Evolutionary conservation across 2,329 filamentous ascomycete genomes (phyloP), one percentile per base, ranked within the genome.

Genomic region (Fonsecaea erecta): DNA sequence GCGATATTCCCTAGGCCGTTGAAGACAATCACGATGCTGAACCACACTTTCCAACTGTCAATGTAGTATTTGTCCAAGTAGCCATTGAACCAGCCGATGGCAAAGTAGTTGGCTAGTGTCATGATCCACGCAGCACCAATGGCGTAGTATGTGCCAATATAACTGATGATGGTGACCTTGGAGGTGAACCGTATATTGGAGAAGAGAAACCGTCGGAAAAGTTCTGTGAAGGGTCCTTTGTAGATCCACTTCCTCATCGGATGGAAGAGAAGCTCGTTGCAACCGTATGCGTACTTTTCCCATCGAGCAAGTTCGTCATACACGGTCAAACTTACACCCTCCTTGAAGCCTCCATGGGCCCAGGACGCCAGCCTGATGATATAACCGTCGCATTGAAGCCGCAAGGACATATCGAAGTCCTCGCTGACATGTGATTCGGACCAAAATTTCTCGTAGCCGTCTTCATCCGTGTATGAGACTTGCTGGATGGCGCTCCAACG

Each of bases 211-310:
- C 80, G 83, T 65, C 88, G 84, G 84, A 94, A 94, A 2, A 94
- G 84, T 26, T 88, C 88, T 3, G 91, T 94, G 75, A 94, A 91
- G 32, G 91, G 91, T 0, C 91, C 91, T 16, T 84, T 85, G 75
- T 83, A 88, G 51, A 87, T 76, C 91, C 91, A 94, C 71, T 86
- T 88, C 66, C 85, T 84, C 66, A 94, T 81, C 2, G 91, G 91
- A 74, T 94, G 85, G 81, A 95, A 94, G 63, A 94, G 82, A 64
- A 94, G 82, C 79, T 93, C 91, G 75, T 90, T 91, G 78, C 91
- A 93, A 35, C 91, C 90, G 72, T 92, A 93, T 1, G 91, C 91
- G 75, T 93, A 93, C 78, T 94, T 94, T 74, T 94, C 91, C 91
- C 91, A 94, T 63, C 91, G 88, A 1, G 90, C 89, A 65, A 94